phyloP scores from a whole-genome alignment of 176 grass and related monocot species.

The Oryza nivara region DNA sequence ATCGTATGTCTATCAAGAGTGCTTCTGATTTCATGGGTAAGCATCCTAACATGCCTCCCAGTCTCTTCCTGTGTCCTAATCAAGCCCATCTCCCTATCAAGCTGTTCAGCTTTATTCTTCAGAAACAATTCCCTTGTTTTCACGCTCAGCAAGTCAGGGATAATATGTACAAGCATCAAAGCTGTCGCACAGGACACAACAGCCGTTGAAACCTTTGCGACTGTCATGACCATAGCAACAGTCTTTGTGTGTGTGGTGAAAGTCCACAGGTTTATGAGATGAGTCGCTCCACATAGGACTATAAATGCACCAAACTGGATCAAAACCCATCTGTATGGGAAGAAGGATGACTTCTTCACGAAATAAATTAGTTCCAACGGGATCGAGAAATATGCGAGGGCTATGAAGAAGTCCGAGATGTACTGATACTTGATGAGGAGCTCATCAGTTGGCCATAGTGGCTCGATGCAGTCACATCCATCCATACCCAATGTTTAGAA shows the following conservation, averaged over 20 bases:
- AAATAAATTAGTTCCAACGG: constrained; percentile 87
- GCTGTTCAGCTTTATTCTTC: constrained; percentile 72
- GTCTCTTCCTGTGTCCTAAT: constrained; percentile 72
- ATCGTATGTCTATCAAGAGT: constrained; percentile 76
- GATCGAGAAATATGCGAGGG: constrained; percentile 80
- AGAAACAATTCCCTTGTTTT: constrained; percentile 71
- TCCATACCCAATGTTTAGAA: constrained; percentile 41
- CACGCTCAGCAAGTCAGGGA: constrained; percentile 70
- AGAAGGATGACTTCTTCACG: constrained; percentile 75
- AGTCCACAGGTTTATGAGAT: constrained; percentile 79
- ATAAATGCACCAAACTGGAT: constrained; percentile 83
- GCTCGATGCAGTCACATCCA: constrained; percentile 61
- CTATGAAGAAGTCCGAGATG: constrained; percentile 88
- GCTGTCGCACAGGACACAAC: constrained; percentile 75
- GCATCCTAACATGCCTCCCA: constrained; percentile 71
- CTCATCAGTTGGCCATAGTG: constrained; percentile 63
- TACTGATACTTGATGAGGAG: constrained; percentile 72
- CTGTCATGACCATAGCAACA: constrained; percentile 51
- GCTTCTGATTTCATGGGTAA: constrained; percentile 80
- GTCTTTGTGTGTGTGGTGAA: constrained; percentile 55
- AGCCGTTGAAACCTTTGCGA: constrained; percentile 70
- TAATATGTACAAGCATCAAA: constrained; percentile 80
- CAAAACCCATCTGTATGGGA: constrained; percentile 59
- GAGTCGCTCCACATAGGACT: constrained; percentile 78
- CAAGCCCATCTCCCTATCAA: constrained; percentile 80